Evolutionary conservation across 768 basidiomycete species (phyloP), one percentile per base, ranked within the genome.

Genomic region (Mycena venus): DNA sequence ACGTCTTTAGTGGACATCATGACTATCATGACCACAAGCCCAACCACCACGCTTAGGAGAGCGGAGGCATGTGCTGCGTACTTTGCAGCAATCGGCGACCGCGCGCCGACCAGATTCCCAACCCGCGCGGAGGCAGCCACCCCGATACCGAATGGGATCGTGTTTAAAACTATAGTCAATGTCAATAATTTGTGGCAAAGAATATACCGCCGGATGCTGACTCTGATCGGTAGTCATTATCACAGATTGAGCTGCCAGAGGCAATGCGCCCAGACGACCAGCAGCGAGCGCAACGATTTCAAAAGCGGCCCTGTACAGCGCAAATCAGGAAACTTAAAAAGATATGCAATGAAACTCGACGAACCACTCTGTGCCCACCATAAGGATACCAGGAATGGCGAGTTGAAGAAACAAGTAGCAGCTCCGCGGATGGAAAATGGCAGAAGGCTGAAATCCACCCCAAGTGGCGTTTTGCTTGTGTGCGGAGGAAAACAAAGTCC

Each of bases 201-300:
- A 17, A 42, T 11, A 47, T 67, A 12, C 64, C 49, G 38, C 65
- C 58, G 36, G 49, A 56, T 2, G 78, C 82, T 70, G 75, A 93
- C 93, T 92, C 82, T 94, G 93, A 78, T 95, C 94, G 7, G 91
- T 90, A 21, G 93, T 94, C 92, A 94, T 95, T 68, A 94, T 93
- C 56, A 94, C 90, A 0, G 92, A 92, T 76, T 95, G 94, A 2
- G 93, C 94, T 4, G 93, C 93, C 40, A 95, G 86, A 1, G 93
- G 85, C 36, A 93, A 80, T n/a, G 87, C 79, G 9, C 94, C 94
- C 4, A 95, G 85, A 23, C 90, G 87, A 5, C 93, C 94, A 4
- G 94, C 94, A 21, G 93, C 92, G 27, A 95, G 84, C 5, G 94
- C 93, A 14, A 95, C 94, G 44, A 95, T 94, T 79, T 95, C 94